Evolutionary conservation across 2,329 filamentous ascomycete species (phyloP).

Genomic region (Ilyonectria robusta): DNA sequence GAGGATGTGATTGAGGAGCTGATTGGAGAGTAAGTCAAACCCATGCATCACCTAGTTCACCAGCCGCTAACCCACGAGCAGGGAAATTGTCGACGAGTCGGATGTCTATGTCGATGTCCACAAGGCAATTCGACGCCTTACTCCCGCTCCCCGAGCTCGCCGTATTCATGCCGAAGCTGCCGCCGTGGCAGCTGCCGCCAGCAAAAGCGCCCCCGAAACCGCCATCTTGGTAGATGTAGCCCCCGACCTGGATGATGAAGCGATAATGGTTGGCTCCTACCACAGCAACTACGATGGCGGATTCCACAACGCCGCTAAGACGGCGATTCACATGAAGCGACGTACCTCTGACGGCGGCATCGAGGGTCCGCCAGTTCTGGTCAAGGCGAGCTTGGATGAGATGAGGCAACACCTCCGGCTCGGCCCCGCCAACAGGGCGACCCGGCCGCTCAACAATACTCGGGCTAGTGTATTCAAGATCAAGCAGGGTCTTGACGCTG

Average conservation of each 20-base stretch:
- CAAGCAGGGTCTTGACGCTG: conserved; percentile 61
- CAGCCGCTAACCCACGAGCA: conserved; percentile 53
- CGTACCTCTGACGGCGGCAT: conserved; percentile 70
- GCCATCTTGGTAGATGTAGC: conserved; percentile 56
- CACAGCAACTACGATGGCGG: conserved; percentile 55
- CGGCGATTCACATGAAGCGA: conserved; percentile 72
- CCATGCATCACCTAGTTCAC: neutral
- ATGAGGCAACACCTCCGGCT: conserved; percentile 76
- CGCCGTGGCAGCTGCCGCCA: conserved; percentile 49
- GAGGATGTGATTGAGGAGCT: conserved; percentile 99
- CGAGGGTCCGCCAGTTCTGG: conserved; percentile 63
- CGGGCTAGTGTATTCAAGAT: conserved; percentile 77
- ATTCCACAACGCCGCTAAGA: conserved; percentile 64
- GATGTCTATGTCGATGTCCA: conserved; percentile 99
- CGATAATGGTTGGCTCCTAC: conserved; percentile 53
- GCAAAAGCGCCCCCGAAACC: conserved; percentile 49
- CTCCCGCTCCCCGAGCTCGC: conserved; percentile 85
- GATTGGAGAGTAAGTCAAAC: conserved; percentile 87
- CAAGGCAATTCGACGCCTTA: conserved; percentile 93
- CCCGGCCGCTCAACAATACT: conserved; percentile 72
- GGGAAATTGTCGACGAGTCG: conserved; percentile 98
- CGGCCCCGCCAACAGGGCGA: conserved; percentile 76
- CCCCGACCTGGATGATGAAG: conserved; percentile 56
- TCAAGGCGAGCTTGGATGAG: conserved; percentile 74
- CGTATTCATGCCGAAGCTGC: conserved; percentile 58